Base-by-base conservation (phyloP, 495 filamentous ascomycete species). In the Hypoxylon fuscum region DNA sequence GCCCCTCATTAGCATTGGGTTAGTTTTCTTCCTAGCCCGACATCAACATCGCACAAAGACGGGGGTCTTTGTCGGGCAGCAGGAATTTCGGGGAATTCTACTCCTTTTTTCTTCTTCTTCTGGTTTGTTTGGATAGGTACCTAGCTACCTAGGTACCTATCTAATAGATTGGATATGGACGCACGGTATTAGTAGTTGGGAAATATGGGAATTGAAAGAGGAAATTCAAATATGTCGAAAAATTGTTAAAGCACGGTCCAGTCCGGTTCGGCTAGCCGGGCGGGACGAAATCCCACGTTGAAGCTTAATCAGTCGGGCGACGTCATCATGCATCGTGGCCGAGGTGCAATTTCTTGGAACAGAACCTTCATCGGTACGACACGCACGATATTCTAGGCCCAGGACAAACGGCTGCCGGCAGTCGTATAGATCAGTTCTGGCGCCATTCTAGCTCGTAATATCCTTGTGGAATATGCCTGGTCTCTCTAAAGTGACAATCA, bases 261-360 rank as follows among this genome's bases (percentile, higher is more conserved):
- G 9, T 0, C 10, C 18, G n/a, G 5, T 27, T 44, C 20, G 21
- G 42, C 42, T 46, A n/a, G 42, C n/a, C 14, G 11, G 10, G 34
- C 18, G 27, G 20, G 44, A 35, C 21, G 18, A 35, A 50, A 43
- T n/a, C 14, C 35, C 44, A 41, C 42, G 34, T 38, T 29, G 32
- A 57, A 45, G 41, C 52, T 46, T 37, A 46, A 46, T 23, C 4
- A 42, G 20, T 27, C 23, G 20, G 29, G 21, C 25, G 48, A 64
- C 62, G 62, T 64, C 62, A 64, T 49, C 5, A 18, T 64, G 62
- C 62, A 64, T 64, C 17, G n/a, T 17, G 18, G 10, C 7, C 18
- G 34, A 18, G 12, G 27, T 15, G 50, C 9, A n/a, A 49, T 38
- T 50, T 45, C 62, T 43, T 64, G 55, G 49, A 59, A 64, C 21